Base-by-base conservation (phyloP, 495 filamentous ascomycete species). In the Apodospora peruviana region DNA sequence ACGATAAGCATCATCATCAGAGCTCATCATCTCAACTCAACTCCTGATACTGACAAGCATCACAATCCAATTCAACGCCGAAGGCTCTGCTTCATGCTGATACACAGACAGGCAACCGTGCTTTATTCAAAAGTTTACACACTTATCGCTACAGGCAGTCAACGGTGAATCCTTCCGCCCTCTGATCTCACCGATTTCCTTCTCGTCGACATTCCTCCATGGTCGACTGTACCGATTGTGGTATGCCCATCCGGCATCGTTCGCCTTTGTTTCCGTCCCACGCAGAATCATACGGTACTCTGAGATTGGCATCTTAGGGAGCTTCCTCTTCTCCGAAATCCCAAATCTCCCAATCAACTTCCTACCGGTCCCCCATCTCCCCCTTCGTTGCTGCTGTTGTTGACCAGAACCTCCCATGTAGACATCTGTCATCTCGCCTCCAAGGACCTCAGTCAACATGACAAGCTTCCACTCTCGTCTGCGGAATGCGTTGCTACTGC, bases 201-300 rank as follows among this genome's bases (percentile, higher is more conserved):
- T 54, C 39, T 54, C 51, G 27, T 54, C 51, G 3, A 45, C 47
- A 11, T 14, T 36, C 44, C 44, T 19, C 51, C 51, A 58, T 18
- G 55, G 51, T 34, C 44, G 40, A 19, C 47, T 54, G n/a, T 58
- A 58, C 48, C 55, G 39, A 25, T 58, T 58, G 39, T 51, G 51
- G 16, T 40, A 35, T 5, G 40, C 47, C 55, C 51, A 58, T 14
- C 55, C 51, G 35, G 48, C 37, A 3, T 58, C 51, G 39, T 44
- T 53, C 1, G 27, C n/a, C 43, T 39, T 53, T 0, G 22, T 43
- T 37, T 58, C 48, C 1, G 27, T 36, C 16, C 55, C 55, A 9
- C 55, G 45, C 40, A 58, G 9, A 10, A 58, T 43, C 25, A 58
- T 17, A 11, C 51, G 38, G 12, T 54, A 58, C 45, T 58, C 55